phyloP scores from a whole-genome alignment of 331 rosid genomes.

The Malus hybrid region DNA sequence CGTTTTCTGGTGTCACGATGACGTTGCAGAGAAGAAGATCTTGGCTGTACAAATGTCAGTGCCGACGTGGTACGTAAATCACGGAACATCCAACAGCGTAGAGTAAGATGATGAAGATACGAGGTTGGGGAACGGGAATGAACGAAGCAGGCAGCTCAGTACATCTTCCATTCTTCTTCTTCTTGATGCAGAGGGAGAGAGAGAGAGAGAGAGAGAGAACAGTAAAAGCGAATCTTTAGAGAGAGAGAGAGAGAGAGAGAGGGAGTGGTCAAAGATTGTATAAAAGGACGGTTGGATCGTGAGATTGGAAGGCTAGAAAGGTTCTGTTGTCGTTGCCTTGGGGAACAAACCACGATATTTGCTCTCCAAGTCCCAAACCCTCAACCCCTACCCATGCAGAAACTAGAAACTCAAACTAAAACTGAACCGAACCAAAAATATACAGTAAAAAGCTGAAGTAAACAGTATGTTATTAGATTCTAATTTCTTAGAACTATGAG shows the following conservation, averaged over 20 bases:
- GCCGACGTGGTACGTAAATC: neutral
- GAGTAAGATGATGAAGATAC: neutral
- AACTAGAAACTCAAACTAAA: neutral
- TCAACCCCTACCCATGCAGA: neutral
- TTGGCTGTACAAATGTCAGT: neutral
- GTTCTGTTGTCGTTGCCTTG: slow-evolving; percentile 14
- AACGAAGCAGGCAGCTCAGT: neutral
- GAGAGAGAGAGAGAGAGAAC: neutral
- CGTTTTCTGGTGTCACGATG: neutral
- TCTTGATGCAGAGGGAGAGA: neutral
- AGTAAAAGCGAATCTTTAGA: slow-evolving; percentile 22
- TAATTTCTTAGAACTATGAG: too few species aligned
- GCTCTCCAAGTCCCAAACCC: slow-evolving; percentile 5
- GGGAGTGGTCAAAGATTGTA: slow-evolving; percentile 31
- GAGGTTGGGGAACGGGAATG: slow-evolving; percentile 15
- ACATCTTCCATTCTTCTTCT: too few species aligned
- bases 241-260: neutral
- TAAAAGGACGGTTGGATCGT: slow-evolving; percentile 13
- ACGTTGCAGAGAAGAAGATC: neutral
- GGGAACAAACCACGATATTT: slow-evolving; percentile 23
- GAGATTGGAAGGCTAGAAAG: slow-evolving; percentile 22
- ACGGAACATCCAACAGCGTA: neutral
- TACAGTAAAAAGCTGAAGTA: too few species aligned
- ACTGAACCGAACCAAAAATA: neutral
- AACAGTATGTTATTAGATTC: too few species aligned